phyloP scores from a whole-genome alignment of 2,329 filamentous ascomycete genomes.

The Beauveria sp. region DNA sequence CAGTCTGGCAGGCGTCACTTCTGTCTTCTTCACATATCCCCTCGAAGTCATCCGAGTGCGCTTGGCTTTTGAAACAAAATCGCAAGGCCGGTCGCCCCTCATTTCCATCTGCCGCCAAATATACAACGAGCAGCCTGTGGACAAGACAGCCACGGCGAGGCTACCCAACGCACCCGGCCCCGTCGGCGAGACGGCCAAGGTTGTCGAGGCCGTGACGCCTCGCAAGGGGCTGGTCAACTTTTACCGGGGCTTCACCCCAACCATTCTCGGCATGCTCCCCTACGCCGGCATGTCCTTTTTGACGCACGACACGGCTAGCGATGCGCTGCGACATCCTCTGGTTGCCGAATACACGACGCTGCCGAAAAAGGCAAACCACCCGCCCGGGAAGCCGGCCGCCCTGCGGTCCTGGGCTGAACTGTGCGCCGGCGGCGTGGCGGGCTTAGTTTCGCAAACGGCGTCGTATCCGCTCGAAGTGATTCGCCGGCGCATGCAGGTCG shows the following conservation, averaged over 20 bases:
- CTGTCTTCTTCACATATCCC: conserved; percentile 94
- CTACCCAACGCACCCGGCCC: conserved; percentile 21
- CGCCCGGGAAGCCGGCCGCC: conserved; percentile 57
- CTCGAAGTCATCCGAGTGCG: conserved; percentile 89
- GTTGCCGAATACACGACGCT: conserved; percentile 70
- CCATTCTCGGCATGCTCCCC: conserved; percentile 87
- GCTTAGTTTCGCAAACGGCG: conserved; percentile 80
- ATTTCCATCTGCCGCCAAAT: conserved; percentile 76
- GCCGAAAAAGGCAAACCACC: conserved; percentile 47
- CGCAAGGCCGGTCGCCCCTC: conserved; percentile 61
- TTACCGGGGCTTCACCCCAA: conserved; percentile 88
- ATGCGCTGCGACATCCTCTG: conserved; percentile 64
- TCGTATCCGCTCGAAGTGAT: conserved; percentile 95
- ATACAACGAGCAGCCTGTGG: conserved; percentile 63
- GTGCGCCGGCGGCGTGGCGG: conserved; percentile 74
- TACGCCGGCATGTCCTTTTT: conserved; percentile 95
- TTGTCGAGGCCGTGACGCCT: conserved; percentile 42
- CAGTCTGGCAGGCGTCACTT: conserved; percentile 73
- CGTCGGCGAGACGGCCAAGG: conserved; percentile 32
- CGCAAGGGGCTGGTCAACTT: conserved; percentile 76
- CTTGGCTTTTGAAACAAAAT: conserved; percentile 87
- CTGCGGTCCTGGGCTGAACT: conserved; percentile 84
- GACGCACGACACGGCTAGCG: conserved; percentile 84
- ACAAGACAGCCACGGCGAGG: conserved; percentile 23
- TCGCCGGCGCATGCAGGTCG: conserved; percentile 89